phyloP scores from a whole-genome alignment of 768 basidiomycete genomes.

The Pleurotus platypus region DNA sequence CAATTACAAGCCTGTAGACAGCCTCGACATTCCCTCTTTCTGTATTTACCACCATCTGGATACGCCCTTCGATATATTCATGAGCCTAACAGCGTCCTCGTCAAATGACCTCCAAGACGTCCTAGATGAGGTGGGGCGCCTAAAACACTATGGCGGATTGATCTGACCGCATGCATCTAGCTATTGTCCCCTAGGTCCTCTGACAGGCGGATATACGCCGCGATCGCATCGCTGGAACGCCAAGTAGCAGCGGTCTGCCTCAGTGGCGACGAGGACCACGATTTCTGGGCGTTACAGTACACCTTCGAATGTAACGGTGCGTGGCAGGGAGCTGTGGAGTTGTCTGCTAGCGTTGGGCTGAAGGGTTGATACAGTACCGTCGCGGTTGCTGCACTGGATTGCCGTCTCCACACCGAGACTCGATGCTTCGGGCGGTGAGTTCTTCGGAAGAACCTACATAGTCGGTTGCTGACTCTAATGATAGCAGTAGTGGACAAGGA shows the following conservation, averaged over 20 bases:
- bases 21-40: too few relatives aligned
- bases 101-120: background rate
- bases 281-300: constrained; percentile 61
- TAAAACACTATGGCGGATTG: background rate
- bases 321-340: constrained; percentile 18
- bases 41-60: background rate
- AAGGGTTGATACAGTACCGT: constrained; percentile 49
- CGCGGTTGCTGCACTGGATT: constrained; percentile 64
- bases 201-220: constrained; percentile 3
- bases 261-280: constrained; percentile 35
- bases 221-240: constrained; percentile 37
- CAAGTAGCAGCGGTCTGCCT: constrained; percentile 50
- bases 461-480: constrained; percentile 14
- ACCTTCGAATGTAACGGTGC: constrained; percentile 82
- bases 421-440: constrained; percentile 45
- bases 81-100: background rate
- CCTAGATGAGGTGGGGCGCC: constrained; percentile 3
- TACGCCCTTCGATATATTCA: background rate
- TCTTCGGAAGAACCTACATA: constrained; percentile 40
- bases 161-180: background rate
- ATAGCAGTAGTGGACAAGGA: constrained; percentile 46
- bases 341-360: background rate
- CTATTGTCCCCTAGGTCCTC: constrained; percentile 7
- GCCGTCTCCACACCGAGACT: constrained; percentile 44
- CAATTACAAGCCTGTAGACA: too few relatives aligned